A percentile compares a stretch with the other conserved stretches of the same genome.
Conservation (phyloP, 2,329 filamentous ascomycete genomes). For the Thelonectria rubi region DNA sequence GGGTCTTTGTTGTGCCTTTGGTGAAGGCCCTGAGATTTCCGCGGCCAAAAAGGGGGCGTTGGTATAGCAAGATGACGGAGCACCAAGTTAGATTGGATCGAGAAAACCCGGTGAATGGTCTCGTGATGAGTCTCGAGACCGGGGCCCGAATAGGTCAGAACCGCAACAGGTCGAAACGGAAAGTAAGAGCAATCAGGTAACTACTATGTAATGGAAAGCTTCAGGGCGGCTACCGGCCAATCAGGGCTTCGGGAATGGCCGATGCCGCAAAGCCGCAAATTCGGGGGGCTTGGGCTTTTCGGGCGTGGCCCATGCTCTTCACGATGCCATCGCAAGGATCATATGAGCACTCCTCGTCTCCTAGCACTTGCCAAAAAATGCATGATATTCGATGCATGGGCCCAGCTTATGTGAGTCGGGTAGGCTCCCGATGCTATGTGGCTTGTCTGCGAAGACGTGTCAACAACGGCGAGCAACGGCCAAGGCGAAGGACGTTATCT, state of each 20-base stretch:
- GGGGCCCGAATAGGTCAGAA: slow-evolving; percentile 30
- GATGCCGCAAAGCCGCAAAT: slow-evolving; percentile 33
- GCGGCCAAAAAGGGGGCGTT: slow-evolving; percentile 30
- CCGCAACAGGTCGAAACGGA: slow-evolving; percentile 20
- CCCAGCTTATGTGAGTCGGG: not conserved
- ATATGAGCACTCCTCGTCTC: slow-evolving; percentile 19
- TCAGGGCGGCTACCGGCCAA: slow-evolving; percentile 40
- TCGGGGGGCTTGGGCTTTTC: slow-evolving; percentile 16
- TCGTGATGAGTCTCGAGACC: slow-evolving; percentile 36
- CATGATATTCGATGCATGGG: not conserved
- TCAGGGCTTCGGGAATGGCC: slow-evolving; percentile 29
- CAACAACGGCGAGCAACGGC: not conserved
- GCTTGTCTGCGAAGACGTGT: not conserved
- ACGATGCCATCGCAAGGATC: slow-evolving; percentile 24
- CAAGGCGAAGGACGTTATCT: not conserved
- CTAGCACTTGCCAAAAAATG: not conserved
- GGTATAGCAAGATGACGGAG: slow-evolving; percentile 33
- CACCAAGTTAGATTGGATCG: slow-evolving; percentile 27
- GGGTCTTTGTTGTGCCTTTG: not conserved
- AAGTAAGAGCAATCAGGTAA: slow-evolving; percentile 44
- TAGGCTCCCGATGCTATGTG: not conserved
- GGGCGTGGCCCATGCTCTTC: slow-evolving; percentile 17
- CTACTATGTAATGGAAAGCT: slow-evolving; percentile 43
- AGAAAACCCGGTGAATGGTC: slow-evolving; percentile 36
- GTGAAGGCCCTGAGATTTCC: not conserved